phyloP scores from a whole-genome alignment of 2,329 filamentous ascomycete species.

The Arthrobotrys sinensis region DNA sequence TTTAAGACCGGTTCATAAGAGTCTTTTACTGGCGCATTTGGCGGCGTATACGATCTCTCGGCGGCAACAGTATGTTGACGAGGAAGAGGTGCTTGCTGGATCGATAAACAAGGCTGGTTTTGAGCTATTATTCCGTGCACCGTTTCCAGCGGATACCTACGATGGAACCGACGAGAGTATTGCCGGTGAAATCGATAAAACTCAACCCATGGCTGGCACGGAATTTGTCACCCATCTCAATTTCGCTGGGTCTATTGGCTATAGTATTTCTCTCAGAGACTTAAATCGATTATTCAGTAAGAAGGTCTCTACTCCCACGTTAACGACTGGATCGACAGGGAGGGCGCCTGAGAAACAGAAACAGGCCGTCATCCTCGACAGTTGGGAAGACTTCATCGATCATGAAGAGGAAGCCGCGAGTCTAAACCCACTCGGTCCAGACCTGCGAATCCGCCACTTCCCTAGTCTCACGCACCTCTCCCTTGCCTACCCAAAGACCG shows the following conservation, averaged over 20 bases:
- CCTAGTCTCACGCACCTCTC: constrained; percentile 63
- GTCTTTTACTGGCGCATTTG: constrained; percentile 62
- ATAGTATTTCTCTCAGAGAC: constrained; percentile 55
- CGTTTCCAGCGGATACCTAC: constrained; percentile 45
- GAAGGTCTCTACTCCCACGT: not conserved
- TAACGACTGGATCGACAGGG: not conserved
- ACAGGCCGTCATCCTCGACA: constrained; percentile 27
- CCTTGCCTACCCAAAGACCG: constrained; percentile 61
- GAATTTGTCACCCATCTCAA: constrained; percentile 63
- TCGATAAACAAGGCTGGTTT: constrained; percentile 41
- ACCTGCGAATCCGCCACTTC: constrained; percentile 56
- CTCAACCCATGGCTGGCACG: constrained; percentile 30
- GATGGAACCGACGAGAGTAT: constrained; percentile 21
- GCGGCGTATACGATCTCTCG: constrained; percentile 48
- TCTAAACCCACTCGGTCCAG: constrained; percentile 38
- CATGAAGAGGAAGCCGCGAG: constrained; percentile 36
- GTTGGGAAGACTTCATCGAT: constrained; percentile 55
- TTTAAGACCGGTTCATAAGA: constrained; percentile 62
- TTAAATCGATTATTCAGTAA: constrained; percentile 52
- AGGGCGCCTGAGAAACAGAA: constrained; percentile 28
- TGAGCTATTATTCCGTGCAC: constrained; percentile 49
- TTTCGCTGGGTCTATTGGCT: constrained; percentile 61
- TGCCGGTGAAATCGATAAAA: constrained; percentile 33
- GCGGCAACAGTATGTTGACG: constrained; percentile 38
- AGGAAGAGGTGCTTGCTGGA: constrained; percentile 35